phyloP scores from a whole-genome alignment of 495 filamentous ascomycete species.

The Entonaema liquescens region DNA sequence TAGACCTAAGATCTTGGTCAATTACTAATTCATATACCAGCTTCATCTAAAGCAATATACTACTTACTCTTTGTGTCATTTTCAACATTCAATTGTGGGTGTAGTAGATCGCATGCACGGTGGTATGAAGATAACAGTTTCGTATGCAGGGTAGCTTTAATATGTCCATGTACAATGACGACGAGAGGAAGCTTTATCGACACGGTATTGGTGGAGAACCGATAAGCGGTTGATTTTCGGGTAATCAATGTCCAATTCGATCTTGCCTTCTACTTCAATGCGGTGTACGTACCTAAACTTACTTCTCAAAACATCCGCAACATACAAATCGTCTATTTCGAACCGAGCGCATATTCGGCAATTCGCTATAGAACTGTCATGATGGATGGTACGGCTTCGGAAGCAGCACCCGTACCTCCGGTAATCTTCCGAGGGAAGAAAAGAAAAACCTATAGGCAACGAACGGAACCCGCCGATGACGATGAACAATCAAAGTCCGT shows the following conservation, averaged over 20 bases:
- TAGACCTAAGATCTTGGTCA: conserved; percentile 51
- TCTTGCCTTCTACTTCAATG: background rate
- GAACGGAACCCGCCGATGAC: conserved; percentile 49
- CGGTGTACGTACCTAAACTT: background rate
- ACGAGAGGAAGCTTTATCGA: conserved; percentile 18
- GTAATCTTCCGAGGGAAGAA: conserved; percentile 76
- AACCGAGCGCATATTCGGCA: background rate
- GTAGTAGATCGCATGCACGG: conserved; percentile 23
- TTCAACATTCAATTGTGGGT: conserved; percentile 22
- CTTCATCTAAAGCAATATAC: background rate
- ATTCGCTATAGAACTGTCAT: background rate
- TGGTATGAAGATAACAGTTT: conserved; percentile 14
- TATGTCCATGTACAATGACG: conserved; percentile 18
- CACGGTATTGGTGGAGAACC: background rate
- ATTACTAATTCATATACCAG: background rate
- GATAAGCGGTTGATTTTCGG: conserved; percentile 35
- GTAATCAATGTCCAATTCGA: background rate
- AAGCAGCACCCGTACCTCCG: conserved; percentile 35
- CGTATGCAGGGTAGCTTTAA: conserved; percentile 8
- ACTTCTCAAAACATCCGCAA: background rate
- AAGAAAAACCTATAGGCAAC: conserved; percentile 76
- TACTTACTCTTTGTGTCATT: conserved; percentile 46
- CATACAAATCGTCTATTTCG: background rate
- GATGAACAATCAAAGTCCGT: conserved; percentile 35
- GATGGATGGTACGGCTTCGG: conserved; percentile 40